Percentiles rank a stretch among this genome's conserved stretches.
These are phyloP conservation scores for Mycena metata DNA, from an alignment of 768 basidiomycete genomes.

Conservation along the genomic window DNA sequence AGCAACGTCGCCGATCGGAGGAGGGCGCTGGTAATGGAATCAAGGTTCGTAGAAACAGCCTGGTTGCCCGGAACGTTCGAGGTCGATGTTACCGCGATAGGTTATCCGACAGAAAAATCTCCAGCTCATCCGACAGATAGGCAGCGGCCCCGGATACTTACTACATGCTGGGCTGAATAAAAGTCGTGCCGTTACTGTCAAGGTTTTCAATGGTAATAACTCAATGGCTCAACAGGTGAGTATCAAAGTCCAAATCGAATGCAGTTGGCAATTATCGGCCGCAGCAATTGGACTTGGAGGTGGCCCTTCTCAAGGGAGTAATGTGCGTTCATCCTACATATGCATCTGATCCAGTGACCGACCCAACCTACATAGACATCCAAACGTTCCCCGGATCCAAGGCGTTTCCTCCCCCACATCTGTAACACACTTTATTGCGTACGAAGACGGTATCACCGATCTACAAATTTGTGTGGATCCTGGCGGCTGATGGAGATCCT, in stretches of 20 bases:
- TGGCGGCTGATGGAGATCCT: neutral
- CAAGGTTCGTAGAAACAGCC: too few species aligned
- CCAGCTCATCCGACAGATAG: constrained; percentile 5
- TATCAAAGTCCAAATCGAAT: neutral
- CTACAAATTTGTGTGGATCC: neutral
- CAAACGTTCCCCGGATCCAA: constrained; percentile 11
- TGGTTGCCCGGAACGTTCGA: too few species aligned
- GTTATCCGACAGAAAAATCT: constrained; percentile 3
- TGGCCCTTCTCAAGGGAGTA: neutral
- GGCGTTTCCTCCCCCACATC: constrained; percentile 6
- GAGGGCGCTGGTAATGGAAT: too few species aligned
- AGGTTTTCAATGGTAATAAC: neutral
- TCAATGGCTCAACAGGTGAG: neutral
- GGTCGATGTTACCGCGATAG: neutral
- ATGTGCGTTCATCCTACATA: neutral
- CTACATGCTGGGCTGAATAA: constrained; percentile 13
- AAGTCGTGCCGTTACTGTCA: neutral
- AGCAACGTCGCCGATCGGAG: too few species aligned
- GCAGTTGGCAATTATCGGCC: too few species aligned
- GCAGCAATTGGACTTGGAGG: constrained; percentile 6
- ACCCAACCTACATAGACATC: constrained; percentile 1
- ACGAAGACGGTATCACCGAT: neutral
- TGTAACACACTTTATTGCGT: neutral
- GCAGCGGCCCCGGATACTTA: constrained; percentile 3
- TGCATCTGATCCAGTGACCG: neutral